Conservation (phyloP, 2,329 filamentous ascomycete species). For the Pseudocercospora pini-densiflorae region DNA sequence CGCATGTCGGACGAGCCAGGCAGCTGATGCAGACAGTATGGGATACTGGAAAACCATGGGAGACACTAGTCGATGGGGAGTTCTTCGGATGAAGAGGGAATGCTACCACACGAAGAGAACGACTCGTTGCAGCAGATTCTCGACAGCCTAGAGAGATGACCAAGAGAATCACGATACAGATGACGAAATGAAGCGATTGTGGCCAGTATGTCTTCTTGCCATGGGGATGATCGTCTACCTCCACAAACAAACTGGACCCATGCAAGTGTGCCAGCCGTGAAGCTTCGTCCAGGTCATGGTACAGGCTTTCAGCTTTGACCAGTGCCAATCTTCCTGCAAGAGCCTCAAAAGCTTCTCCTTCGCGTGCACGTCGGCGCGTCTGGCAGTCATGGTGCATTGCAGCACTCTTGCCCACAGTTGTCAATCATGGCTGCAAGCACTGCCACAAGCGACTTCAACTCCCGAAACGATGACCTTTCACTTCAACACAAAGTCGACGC, state of each 20-base stretch:
- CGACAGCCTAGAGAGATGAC: neutral
- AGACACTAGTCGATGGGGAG: constrained; percentile 67
- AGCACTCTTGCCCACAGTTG: neutral
- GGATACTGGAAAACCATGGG: constrained; percentile 71
- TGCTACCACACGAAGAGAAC: neutral
- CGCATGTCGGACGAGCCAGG: constrained; percentile 67
- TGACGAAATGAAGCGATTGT: neutral
- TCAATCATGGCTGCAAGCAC: neutral
- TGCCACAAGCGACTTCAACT: neutral
- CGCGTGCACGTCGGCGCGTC: neutral
- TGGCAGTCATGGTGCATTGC: neutral
- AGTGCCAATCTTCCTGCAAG: neutral
- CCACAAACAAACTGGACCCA: neutral
- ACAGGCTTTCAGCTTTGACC: neutral
- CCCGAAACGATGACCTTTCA: neutral
- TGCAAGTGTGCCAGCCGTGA: neutral
- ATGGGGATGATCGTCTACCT: neutral
- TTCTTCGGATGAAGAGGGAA: constrained; percentile 60
- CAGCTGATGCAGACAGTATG: constrained; percentile 71
- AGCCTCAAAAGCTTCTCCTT: neutral
- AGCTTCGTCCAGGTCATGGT: neutral
- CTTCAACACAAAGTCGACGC: neutral
- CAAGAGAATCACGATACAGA: neutral
- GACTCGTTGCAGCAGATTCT: neutral
- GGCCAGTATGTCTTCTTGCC: neutral